phyloP scores from a whole-genome alignment of 139 green algal genomes.

The Asterochloris erici region DNA sequence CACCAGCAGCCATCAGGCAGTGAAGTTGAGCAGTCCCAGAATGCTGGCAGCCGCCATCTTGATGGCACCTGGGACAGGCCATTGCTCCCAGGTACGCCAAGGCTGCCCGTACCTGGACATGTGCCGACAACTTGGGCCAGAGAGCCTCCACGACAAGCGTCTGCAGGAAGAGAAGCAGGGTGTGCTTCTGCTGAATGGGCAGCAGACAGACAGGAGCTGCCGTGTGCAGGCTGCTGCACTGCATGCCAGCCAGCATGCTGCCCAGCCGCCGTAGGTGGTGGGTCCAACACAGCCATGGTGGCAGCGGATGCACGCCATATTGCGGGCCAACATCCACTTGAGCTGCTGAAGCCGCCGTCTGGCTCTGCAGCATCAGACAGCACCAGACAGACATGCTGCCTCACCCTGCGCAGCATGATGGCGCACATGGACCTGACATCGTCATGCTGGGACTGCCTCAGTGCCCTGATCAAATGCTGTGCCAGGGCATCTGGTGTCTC shows the following conservation, averaged over 20 bases:
- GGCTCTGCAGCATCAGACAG: not conserved
- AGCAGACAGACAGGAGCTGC: too few relatives aligned
- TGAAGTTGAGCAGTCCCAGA: not conserved
- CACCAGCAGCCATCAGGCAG: not conserved
- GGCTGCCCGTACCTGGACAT: conserved; percentile 42
- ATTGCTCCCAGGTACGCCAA: not conserved
- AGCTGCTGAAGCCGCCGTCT: too few relatives aligned
- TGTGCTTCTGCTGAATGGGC: not conserved
- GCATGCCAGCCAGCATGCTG: too few relatives aligned
- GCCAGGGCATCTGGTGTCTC: conserved; percentile 16
- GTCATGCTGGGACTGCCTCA: conserved; percentile 47
- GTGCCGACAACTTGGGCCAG: conserved; percentile 55
- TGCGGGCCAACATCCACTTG: too few relatives aligned
- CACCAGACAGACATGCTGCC: not conserved
- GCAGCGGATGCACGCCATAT: too few relatives aligned
- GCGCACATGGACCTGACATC: conserved; percentile 68
- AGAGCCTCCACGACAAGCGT: conserved; percentile 72
- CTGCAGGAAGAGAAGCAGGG: conserved; percentile 22
- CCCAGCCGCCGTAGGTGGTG: too few relatives aligned
- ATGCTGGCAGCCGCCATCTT: conserved; percentile 13
- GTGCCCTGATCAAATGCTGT: conserved; percentile 40
- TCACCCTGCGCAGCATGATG: conserved; percentile 78
- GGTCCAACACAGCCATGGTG: too few relatives aligned
- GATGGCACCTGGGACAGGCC: conserved; percentile 2
- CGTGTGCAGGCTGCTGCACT: too few relatives aligned